Percentiles rank a stretch among this genome's conserved stretches.
These are phyloP conservation scores for Elongisporangium prolatum DNA, from an alignment of 352 stramenopile species.

Conservation along the genomic window DNA sequence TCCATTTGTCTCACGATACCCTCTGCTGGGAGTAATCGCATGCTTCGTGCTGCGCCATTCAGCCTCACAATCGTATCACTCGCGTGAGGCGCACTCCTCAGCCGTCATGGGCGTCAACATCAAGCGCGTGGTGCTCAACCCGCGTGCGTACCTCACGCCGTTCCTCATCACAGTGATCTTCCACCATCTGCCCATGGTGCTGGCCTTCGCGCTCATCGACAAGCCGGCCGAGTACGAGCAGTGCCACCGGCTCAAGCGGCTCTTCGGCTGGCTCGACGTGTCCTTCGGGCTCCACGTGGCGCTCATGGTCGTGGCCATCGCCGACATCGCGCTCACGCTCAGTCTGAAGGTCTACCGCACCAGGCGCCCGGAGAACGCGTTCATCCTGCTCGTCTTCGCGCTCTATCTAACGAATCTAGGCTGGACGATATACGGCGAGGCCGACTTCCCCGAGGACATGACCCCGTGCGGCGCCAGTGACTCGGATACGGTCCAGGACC, in stretches of 20 bases:
- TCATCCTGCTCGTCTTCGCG: constrained; percentile 59
- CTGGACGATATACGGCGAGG: constrained; percentile 60
- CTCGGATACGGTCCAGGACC: constrained; percentile 48
- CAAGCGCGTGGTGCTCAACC: constrained; percentile 75
- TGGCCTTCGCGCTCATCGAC: constrained; percentile 41
- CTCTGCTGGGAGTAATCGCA: background rate
- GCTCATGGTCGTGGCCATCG: constrained; percentile 30
- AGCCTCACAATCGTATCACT: background rate
- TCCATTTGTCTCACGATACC: background rate
- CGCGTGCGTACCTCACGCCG: constrained; percentile 61
- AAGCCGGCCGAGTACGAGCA: constrained; percentile 27
- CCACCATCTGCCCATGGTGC: constrained; percentile 64
- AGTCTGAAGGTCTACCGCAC: constrained; percentile 53
- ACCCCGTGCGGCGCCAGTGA: constrained; percentile 20
- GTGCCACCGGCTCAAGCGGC: constrained; percentile 38
- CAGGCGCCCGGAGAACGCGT: constrained; percentile 36
- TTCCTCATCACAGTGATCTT: constrained; percentile 49
- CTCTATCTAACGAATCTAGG: constrained; percentile 47
- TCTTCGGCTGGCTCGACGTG: constrained; percentile 54
- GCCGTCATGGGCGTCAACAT: constrained; percentile 25
- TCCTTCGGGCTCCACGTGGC: constrained; percentile 51
- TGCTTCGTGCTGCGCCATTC: background rate
- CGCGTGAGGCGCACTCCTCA: background rate
- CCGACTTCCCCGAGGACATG: constrained; percentile 42
- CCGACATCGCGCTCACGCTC: constrained; percentile 39